Evolutionary conservation across 306 rosid genomes (phyloP).

Genomic region (Prunus padus): DNA sequence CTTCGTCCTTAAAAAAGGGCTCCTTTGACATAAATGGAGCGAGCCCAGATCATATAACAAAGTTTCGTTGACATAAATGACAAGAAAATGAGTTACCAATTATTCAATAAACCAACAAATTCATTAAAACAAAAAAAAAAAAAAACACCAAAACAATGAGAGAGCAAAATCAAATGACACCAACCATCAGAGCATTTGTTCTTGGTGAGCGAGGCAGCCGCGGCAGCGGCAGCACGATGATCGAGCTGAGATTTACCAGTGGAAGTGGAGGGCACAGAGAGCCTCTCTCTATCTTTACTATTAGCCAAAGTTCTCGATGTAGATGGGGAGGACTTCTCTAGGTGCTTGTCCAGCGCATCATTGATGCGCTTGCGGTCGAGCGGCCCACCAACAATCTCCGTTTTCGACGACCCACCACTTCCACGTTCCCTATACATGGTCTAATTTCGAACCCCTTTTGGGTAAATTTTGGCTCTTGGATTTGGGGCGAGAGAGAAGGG

Average conservation of each 20-base stretch:
- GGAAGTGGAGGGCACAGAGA: conserved; percentile 50
- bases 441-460: background rate
- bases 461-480: background rate
- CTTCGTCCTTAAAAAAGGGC: background rate
- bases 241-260: conserved; percentile 61
- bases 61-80: background rate
- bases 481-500: conserved; percentile 1
- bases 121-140: no score
- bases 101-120: background rate
- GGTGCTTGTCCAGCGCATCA: conserved; percentile 65
- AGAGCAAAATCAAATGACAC: background rate
- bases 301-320: conserved; percentile 42
- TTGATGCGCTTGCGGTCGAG: conserved; percentile 67
- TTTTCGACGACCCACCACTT: conserved; percentile 51
- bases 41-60: background rate
- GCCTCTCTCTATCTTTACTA: conserved; percentile 52
- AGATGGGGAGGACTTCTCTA: conserved; percentile 61
- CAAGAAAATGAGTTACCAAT: background rate
- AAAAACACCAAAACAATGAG: background rate
- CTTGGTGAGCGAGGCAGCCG: conserved; percentile 41
- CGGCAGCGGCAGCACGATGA: conserved; percentile 41
- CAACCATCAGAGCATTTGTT: conserved; percentile 58
- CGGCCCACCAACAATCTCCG: conserved; percentile 50
- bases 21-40: background rate
- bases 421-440: conserved; percentile 62